A percentile compares a stretch with the other conserved stretches of the same genome.
Conservation (phyloP, 805 yeast genomes). For the Blastobotrys terrestris region DNA sequence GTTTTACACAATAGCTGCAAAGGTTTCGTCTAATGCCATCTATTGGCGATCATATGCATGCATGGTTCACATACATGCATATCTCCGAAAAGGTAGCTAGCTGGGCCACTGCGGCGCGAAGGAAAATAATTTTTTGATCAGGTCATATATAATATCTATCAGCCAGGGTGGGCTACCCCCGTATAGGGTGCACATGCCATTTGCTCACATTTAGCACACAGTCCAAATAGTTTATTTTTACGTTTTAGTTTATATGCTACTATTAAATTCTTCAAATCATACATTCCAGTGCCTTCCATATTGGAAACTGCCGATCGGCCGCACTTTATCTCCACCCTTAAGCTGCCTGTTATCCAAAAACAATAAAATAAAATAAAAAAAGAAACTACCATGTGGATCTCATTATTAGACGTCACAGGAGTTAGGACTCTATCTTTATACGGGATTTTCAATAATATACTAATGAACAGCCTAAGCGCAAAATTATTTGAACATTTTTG, state of each 20-base stretch:
- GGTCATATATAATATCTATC: neutral
- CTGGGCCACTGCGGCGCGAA: too few species aligned
- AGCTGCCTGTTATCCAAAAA: too few species aligned
- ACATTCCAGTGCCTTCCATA: neutral
- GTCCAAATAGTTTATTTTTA: neutral
- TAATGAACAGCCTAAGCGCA: too few species aligned
- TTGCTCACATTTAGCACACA: too few species aligned
- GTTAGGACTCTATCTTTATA: too few species aligned
- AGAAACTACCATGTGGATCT: too few species aligned
- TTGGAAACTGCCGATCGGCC: neutral
- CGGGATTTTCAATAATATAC: neutral
- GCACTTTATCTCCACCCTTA: too few species aligned
- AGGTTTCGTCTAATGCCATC: neutral
- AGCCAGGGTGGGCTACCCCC: neutral
- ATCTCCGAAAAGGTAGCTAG: neutral
- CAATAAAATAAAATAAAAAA: too few species aligned
- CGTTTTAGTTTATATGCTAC: too few species aligned
- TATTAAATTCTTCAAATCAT: neutral
- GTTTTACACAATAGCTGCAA: too few species aligned
- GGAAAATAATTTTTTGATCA: neutral
- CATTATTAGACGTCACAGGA: too few species aligned
- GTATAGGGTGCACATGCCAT: too few species aligned
- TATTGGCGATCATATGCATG: neutral
- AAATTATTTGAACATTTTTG: neutral
- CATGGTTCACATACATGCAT: neutral